Evolutionary conservation across 148 eudicot genomes (phyloP).

Genomic region (Salicornia ramosissima): DNA sequence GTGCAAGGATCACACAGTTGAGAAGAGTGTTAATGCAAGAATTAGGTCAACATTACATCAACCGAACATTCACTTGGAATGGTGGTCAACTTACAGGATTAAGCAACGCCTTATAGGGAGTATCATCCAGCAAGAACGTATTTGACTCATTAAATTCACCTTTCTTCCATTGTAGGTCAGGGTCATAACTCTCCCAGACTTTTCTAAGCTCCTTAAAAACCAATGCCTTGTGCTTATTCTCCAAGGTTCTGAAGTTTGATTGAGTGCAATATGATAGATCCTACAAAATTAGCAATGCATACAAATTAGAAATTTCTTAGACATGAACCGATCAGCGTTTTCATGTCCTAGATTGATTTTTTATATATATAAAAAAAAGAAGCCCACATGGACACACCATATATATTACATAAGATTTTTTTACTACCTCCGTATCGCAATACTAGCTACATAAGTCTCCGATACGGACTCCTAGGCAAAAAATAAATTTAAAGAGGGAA

Average conservation of each 20-base stretch:
- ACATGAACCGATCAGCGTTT: neutral
- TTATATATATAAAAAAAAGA: too few species aligned
- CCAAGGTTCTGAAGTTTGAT: constrained; percentile 67
- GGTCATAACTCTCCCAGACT: constrained; percentile 56
- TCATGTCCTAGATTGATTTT: neutral
- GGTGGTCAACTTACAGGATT: constrained; percentile 66
- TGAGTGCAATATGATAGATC: constrained; percentile 71
- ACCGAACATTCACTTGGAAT: neutral
- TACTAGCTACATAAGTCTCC: too few species aligned
- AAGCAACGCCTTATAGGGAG: constrained; percentile 93
- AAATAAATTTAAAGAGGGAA: too few species aligned
- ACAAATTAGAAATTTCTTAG: neutral
- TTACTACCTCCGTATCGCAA: too few species aligned
- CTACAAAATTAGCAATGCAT: constrained; percentile 34
- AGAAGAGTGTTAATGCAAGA: neutral
- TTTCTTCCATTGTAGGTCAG: constrained; percentile 58
- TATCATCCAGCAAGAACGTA: constrained; percentile 85
- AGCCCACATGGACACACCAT: too few species aligned
- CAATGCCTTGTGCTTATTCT: constrained; percentile 73
- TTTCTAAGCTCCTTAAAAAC: constrained; percentile 74
- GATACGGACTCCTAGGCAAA: too few species aligned
- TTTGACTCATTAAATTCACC: constrained; percentile 70
- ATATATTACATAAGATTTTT: too few species aligned
- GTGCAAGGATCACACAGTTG: constrained; percentile 15
- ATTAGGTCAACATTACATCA: neutral